Evolutionary conservation across 129 eudicot genomes (phyloP), one percentile per base, ranked within the genome.

Genomic region (Flaveria bidentis): DNA sequence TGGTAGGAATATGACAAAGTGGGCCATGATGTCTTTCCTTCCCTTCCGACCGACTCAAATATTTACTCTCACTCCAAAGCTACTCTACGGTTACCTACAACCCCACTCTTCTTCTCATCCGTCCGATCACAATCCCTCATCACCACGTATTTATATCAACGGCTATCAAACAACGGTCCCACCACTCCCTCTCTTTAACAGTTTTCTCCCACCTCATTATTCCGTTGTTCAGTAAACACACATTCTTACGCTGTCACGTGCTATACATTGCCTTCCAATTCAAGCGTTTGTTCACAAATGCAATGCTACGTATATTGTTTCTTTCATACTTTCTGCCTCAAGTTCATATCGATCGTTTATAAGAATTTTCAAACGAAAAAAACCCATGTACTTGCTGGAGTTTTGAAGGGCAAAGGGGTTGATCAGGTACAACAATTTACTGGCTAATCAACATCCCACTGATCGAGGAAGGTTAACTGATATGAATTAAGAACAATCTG

Each of bases 51-150:
- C 69, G 45, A 58, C 39, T 45, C 78, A 15, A 67, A 22, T 68
- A 47, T 58, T 69, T 78, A 78, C 62, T 69, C 76, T 78, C 82
- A 69, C 76, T 78, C 82, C 76, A 47, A 77, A 77, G 81, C 81
- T 77, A 77, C 16, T 55, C 6, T 9, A 57, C 9, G 3, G 0
- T 11, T 30, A 22, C 64, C 46, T 15, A 4, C 60, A 50, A 9
- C 49, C 12, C 55, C 23, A 36, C 45, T 0, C 3, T 12, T 17
- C 3, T 1, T 58, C 67, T 55, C 77, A 9, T 4, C 71, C 26
- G 46, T 33, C 52, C 6, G 12, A 50, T 65, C 36, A 3, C 42
- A 18, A 10, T 36, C 67, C 11, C 13, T 44, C n/a, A 39, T 22
- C 39, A 39, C 10, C 41, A 6, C 44, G 23, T 36, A 52, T 58